Percentiles rank a stretch among this genome's conserved stretches.
Conservation (phyloP, 139 green algal genomes). For the Trebouxia sp. region DNA sequence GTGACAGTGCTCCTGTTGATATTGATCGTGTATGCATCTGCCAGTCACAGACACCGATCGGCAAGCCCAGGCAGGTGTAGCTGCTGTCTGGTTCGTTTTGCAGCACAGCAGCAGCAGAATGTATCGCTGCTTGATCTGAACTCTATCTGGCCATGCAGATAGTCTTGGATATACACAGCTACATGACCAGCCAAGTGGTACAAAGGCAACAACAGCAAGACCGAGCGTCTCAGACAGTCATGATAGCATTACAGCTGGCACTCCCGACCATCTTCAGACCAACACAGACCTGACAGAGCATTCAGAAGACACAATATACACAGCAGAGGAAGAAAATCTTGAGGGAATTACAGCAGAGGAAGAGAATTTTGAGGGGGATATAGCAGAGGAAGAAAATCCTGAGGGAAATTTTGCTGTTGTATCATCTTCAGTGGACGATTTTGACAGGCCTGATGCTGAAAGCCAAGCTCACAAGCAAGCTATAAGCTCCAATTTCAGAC, state of each 20-base stretch:
- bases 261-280: neutral
- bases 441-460: neutral
- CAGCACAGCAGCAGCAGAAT: neutral
- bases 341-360: no score
- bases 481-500: neutral
- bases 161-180: neutral
- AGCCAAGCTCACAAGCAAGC: neutral
- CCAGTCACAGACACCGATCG: neutral
- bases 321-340: neutral
- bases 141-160: no score
- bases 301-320: neutral
- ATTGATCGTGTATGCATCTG: neutral
- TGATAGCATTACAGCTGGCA: neutral
- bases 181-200: neutral
- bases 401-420: no score
- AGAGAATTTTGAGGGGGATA: neutral
- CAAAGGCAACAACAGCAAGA: neutral
- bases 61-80: conserved; percentile 14
- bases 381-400: neutral
- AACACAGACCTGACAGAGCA: neutral
- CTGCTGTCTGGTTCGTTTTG: neutral
- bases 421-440: neutral
- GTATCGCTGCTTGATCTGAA: neutral
- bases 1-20: neutral
- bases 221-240: no score